Conservation (phyloP, 139 green algal genomes). For the Dunaliella primolecta region DNA sequence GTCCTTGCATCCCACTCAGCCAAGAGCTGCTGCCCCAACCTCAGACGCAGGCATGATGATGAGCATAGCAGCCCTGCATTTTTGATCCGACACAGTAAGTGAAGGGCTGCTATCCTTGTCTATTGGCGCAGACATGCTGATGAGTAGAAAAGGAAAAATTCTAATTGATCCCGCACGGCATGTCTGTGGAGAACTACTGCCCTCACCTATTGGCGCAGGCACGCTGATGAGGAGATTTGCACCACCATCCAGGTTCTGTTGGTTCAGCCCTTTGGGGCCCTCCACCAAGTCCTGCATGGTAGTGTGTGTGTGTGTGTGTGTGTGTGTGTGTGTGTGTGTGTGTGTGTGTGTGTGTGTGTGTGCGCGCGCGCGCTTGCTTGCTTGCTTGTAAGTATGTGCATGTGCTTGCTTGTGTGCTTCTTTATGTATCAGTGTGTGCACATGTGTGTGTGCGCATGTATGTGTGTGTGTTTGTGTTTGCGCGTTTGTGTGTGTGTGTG, state of each 20-base stretch:
- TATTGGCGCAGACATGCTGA: no score
- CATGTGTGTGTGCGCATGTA: background rate
- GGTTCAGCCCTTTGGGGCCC: conserved; percentile 59
- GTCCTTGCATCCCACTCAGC: no score
- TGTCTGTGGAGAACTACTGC: no score
- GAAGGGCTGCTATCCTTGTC: conserved; percentile 72
- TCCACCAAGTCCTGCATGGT: conserved; percentile 67
- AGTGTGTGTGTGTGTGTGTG: background rate
- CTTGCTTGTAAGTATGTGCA: background rate
- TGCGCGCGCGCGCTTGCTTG: background rate
- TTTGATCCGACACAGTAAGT: no score
- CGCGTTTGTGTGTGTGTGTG: background rate
- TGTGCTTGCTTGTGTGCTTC: no score
- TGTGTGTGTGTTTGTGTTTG: background rate
- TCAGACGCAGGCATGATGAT: no score
- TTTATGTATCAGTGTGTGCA: conserved; percentile 5
- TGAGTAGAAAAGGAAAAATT: no score
- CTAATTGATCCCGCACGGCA: no score
- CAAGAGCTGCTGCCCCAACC: no score
- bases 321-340: background rate
- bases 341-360: background rate
- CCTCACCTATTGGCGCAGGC: conserved; percentile 69
- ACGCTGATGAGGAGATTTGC: conserved; percentile 81
- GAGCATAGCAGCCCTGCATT: no score
- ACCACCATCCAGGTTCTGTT: conserved; percentile 80